Evolutionary conservation across 1,284 basidiomycete genomes (phyloP).

Genomic region (Microbotryum saponariae): DNA sequence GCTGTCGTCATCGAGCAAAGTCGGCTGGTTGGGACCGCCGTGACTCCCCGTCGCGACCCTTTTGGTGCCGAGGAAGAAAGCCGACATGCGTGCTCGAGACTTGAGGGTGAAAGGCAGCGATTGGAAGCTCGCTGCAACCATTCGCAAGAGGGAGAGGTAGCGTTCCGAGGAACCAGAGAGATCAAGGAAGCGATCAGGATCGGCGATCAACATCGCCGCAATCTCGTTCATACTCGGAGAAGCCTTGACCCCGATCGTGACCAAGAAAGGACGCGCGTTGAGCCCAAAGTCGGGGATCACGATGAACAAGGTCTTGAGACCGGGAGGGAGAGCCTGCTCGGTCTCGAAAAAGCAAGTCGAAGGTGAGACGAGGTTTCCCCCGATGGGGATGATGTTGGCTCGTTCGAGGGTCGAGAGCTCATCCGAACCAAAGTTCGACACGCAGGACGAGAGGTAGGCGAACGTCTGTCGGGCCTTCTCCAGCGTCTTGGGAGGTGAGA

Average conservation of each 20-base stretch:
- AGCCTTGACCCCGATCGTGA: conserved; percentile 75
- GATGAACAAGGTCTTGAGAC: conserved; percentile 58
- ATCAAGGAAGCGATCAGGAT: conserved; percentile 34
- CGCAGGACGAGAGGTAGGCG: conserved; percentile 55
- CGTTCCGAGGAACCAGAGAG: conserved; percentile 34
- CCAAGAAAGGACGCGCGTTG: conserved; percentile 73
- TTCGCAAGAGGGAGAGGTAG: conserved; percentile 38
- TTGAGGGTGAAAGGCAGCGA: conserved; percentile 24
- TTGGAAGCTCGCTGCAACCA: conserved; percentile 37
- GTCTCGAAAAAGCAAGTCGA: conserved; percentile 25
- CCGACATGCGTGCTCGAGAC: conserved; percentile 35
- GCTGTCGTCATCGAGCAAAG: conserved; percentile 15
- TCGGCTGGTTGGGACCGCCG: background rate
- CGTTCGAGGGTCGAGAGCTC: conserved; percentile 39
- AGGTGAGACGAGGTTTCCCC: conserved; percentile 50
- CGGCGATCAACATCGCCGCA: conserved; percentile 37
- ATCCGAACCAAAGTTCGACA: conserved; percentile 35
- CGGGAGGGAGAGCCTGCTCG: conserved; percentile 42
- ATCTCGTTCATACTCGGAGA: conserved; percentile 80
- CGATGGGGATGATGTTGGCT: conserved; percentile 44
- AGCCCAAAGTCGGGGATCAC: conserved; percentile 83
- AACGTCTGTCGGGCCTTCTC: conserved; percentile 62
- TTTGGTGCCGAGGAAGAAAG: conserved; percentile 42
- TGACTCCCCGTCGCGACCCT: conserved; percentile 22
- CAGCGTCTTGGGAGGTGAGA: conserved; percentile 55